These are phyloP conservation scores for Crassisporium funariophilum DNA, from an alignment of 768 basidiomycete species.

Conservation along the genomic window DNA sequence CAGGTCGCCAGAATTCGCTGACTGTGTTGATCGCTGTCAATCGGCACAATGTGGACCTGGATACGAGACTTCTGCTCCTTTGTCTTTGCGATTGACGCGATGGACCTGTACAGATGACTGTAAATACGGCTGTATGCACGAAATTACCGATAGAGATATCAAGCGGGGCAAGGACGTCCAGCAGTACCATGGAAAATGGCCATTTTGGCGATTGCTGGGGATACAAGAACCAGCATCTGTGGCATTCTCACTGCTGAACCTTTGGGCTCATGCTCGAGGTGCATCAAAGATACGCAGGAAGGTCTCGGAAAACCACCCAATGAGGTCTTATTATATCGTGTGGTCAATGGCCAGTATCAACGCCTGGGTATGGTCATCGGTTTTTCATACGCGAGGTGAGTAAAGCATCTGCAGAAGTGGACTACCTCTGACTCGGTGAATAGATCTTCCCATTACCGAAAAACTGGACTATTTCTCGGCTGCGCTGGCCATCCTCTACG, in stretches of 20 bases:
- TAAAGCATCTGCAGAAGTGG: slow-evolving; percentile 3
- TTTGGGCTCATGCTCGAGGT: slow-evolving; percentile 73
- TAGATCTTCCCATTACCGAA: slow-evolving; percentile 86
- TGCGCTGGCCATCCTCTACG: slow-evolving; percentile 78
- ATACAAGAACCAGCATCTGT: slow-evolving; percentile 96
- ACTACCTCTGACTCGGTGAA: slow-evolving; percentile 1
- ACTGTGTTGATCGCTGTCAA: slow-evolving; percentile 52
- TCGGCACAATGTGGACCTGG: slow-evolving; percentile 38
- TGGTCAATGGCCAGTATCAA: slow-evolving; percentile 80
- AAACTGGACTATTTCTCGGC: slow-evolving; percentile 96
- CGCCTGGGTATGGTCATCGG: slow-evolving; percentile 88
- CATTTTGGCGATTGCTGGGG: slow-evolving; percentile 85
- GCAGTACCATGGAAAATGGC: slow-evolving; percentile 97
- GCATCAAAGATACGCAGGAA: slow-evolving; percentile 44
- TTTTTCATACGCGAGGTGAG: slow-evolving; percentile 93
- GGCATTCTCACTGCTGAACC: slow-evolving; percentile 84
- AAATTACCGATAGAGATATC: slow-evolving; percentile 62
- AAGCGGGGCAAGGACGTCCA: slow-evolving; percentile 46
- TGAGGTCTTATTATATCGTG: slow-evolving; percentile 64
- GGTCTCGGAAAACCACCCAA: slow-evolving; percentile 61
- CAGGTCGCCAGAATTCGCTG: slow-evolving; percentile 49
- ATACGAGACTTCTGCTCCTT: slow-evolving; percentile 39
- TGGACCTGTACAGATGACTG: slow-evolving; percentile 92
- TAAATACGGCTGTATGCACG: slow-evolving; percentile 87
- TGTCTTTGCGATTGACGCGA: slow-evolving; percentile 65